Evolutionary conservation across 1,139 yeast genomes (phyloP), one percentile per base, ranked within the genome.

Genomic region (Candida buenavistaensis): DNA sequence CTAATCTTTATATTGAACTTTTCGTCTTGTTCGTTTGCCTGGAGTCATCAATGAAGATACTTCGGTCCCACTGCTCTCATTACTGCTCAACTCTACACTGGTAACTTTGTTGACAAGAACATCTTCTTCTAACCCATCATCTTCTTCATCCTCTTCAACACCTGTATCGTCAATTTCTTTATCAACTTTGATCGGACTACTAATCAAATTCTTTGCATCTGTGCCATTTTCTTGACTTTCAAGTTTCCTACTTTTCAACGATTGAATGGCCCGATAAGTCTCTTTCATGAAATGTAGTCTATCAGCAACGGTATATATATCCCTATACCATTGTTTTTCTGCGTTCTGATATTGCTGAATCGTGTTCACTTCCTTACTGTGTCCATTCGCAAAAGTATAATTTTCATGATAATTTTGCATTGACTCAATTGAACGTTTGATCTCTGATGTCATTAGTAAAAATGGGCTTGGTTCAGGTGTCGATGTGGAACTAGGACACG

Each of bases 241-340:
- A 13, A 22, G n/a, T 23, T 46, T 52, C 28, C 44, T 41, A 37
- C 48, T 53, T 36, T 59, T 56, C 29, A 57, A 40, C 9, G 44
- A 30, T 31, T 53, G 62, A 8, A 63, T 51, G 2, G 63, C 41
- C 30, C 50, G 52, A 39, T 59, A 62, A 1, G 57, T 49, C 33
- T 64, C 69, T 35, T 57, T 54, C 28, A 66, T 47, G 16, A 62
- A 50, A 38, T 53, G 56, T 15, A 66, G 45, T 33, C 64, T 42
- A 33, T 58, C 59, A 30, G 59, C 49, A 5, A 65, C 56, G 23
- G 46, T 47, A 30, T 51, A 47, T 4, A 58, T 43, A 38, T 54
- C 54, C 19, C 48, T 44, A 25, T 51, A 37, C 69, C 70, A 65
- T 19, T 48, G 48, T 14, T 45, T 32, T 16, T 51, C 55, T 2